phyloP scores from a whole-genome alignment of 306 rosid species.

The Abrus precatorius region DNA sequence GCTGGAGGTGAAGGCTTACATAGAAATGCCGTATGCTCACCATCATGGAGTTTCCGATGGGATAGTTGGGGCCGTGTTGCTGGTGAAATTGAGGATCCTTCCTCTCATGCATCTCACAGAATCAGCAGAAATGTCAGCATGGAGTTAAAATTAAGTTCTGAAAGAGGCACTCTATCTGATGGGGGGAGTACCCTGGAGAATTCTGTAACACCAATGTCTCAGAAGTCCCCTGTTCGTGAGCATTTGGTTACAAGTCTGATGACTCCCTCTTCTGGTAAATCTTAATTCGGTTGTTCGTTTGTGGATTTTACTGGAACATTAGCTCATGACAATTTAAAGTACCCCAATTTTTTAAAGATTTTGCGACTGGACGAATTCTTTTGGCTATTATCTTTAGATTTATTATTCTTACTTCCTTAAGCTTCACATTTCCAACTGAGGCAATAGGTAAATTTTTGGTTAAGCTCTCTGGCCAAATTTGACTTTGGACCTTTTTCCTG shows the following conservation, averaged over 20 bases:
- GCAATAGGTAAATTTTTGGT: neutral
- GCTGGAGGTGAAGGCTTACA: conserved; percentile 54
- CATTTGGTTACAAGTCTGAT: conserved; percentile 53
- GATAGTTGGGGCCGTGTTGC: conserved; percentile 65
- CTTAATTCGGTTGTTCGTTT: conserved; percentile 4
- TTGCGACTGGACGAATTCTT: conserved; percentile 10
- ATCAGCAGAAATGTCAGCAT: conserved; percentile 65
- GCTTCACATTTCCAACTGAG: conserved; percentile 19
- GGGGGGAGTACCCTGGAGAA: conserved; percentile 65
- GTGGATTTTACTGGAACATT: conserved; percentile 26
- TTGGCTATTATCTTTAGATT: conserved; percentile 13
- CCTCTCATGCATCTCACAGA: conserved; percentile 52
- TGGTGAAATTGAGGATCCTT: conserved; percentile 63
- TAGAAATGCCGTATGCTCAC: conserved; percentile 57
- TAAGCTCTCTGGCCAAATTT: neutral
- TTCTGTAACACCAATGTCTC: conserved; percentile 60
- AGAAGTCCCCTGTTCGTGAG: conserved; percentile 63
- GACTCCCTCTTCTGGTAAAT: conserved; percentile 70
- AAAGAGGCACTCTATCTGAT: conserved; percentile 69
- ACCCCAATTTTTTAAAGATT: conserved; percentile 36
- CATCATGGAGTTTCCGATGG: conserved; percentile 67
- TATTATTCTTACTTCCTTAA: neutral
- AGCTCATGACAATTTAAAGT: neutral
- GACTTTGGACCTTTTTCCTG: neutral
- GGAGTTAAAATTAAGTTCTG: conserved; percentile 73